Evolutionary conservation across 805 yeast species (phyloP).

Genomic region (Monosporozyma aquatica): DNA sequence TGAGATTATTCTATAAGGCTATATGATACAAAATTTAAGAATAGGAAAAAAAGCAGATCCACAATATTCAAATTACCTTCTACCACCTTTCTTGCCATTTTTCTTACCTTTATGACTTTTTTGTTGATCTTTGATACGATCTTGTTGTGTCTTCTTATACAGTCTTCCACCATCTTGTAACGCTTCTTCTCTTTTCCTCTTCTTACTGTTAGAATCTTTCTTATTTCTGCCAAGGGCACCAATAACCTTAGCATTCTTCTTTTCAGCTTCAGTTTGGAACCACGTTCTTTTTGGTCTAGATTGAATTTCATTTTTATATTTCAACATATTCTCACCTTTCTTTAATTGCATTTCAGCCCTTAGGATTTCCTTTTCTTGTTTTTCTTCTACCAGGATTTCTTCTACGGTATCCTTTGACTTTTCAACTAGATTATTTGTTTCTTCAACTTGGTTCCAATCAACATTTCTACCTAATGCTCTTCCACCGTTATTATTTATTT

Average conservation of each 20-base stretch:
- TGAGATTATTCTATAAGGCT: background rate
- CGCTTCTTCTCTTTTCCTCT: conserved; percentile 63
- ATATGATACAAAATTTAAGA: too few relatives aligned
- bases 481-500: conserved; percentile 31
- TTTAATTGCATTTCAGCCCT: conserved; percentile 85
- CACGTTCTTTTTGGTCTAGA: conserved; percentile 94
- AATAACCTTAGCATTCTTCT: conserved; percentile 31
- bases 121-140: conserved; percentile 48
- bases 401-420: conserved; percentile 51
- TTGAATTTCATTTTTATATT: conserved; percentile 71
- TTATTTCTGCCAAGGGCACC: conserved; percentile 41
- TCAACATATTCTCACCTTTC: conserved; percentile 77
- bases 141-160: conserved; percentile 74
- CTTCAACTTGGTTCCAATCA: conserved; percentile 82
- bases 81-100: conserved; percentile 12
- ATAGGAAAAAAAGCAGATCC: too few relatives aligned
- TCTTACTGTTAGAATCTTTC: conserved; percentile 48
- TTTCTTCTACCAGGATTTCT: conserved; percentile 81
- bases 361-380: conserved; percentile 74
- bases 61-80: conserved; percentile 1
- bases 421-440: conserved; percentile 50
- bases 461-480: conserved; percentile 76
- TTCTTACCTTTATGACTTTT: conserved; percentile 31
- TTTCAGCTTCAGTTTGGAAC: conserved; percentile 60
- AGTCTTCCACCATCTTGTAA: conserved; percentile 47